Evolutionary conservation across 768 basidiomycete species (phyloP).

Genomic region (Suillus bovinus): DNA sequence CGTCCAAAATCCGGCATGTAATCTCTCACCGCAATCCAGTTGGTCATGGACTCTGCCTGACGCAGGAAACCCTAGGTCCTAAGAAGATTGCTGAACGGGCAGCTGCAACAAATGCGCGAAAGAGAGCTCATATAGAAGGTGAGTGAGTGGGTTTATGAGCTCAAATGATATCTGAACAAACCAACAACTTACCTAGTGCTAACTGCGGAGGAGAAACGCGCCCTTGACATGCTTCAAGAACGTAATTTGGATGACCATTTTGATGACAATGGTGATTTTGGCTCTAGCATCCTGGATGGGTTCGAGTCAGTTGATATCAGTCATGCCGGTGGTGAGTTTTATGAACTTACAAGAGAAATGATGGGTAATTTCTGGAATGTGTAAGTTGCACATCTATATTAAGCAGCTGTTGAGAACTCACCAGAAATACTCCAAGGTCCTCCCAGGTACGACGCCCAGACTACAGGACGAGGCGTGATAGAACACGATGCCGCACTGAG

Average conservation of each 20-base stretch:
- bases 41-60: neutral
- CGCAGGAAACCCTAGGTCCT: neutral
- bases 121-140: neutral
- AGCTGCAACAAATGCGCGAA: neutral
- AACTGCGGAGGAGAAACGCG: too few species aligned
- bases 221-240: neutral
- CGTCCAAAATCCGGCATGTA: neutral
- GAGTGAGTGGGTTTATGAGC: neutral
- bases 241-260: neutral
- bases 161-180: too few species aligned
- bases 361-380: constrained; percentile 2
- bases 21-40: neutral
- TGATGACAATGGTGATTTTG: neutral
- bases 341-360: neutral
- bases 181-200: neutral
- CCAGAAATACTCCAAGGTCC: neutral
- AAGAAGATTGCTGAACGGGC: neutral
- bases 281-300: neutral
- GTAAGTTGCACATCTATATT: constrained; percentile 7
- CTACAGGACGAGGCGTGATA: neutral
- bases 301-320: constrained; percentile 4
- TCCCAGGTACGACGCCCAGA: neutral
- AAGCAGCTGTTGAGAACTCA: neutral
- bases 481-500: neutral
- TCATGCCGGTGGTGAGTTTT: constrained; percentile 7